Base-by-base conservation (phyloP, 2,329 filamentous ascomycete genomes). In the Colletotrichum trifolii region DNA sequence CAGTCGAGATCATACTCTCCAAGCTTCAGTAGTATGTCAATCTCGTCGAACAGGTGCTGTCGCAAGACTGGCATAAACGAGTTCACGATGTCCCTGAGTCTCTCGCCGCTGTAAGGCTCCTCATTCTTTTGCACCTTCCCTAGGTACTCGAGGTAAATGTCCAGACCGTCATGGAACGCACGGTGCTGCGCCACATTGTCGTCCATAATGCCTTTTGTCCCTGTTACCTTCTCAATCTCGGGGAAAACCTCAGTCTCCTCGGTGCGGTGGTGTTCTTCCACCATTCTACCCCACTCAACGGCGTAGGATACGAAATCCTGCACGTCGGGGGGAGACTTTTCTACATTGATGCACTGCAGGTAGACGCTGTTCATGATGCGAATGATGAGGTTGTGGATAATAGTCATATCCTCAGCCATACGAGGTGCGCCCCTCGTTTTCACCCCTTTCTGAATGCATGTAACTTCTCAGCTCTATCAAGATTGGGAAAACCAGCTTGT, bases 21-120 rank as follows among this genome's bases (percentile, higher is more conserved):
- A 13, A 82, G 68, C 1, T 54, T 70, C 43, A 77, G 53, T 13
- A 82, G 73, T 43, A 74, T 74, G 39, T 70, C 69, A 47, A 82
- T 77, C 67, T 83, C 80, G 7, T 79, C 74, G 3, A 66, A 67
- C 10, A 82, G 69, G 66, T 82, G 81, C 40, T 71, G 55, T 42
- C 69, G 67, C 58, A 82, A 67, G 4, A 67, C 66, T 1, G 72
- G 69, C 40, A 73, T 78, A 54, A 82, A 80, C 1, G 46, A 62
- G 69, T 80, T 76, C 50, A 81, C 73, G 17, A 78, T 70, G 7
- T 33, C 13, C 13, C 61, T 65, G 3, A 80, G 61, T 53, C 70
- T 75, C 1, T 64, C 46, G 0, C 77, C 78, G 54, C 76, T 72
- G 45, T 75, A 77, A 15, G 70, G 56, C 10, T 74, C 71, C 36